Conservation (phyloP, 495 filamentous ascomycete genomes). For the Lophiotrema nucula region DNA sequence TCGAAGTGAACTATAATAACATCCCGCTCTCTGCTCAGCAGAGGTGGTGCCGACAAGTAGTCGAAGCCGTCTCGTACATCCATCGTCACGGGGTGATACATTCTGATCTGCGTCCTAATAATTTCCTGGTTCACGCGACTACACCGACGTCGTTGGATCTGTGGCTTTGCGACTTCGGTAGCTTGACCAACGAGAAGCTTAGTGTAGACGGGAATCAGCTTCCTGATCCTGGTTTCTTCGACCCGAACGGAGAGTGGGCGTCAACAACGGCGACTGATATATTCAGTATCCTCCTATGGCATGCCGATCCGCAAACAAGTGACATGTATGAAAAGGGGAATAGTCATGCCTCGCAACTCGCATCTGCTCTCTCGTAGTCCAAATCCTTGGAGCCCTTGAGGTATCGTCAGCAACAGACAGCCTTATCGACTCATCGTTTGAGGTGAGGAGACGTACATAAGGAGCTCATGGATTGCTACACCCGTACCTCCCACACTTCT, state of each 20-base stretch:
- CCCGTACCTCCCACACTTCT: no score
- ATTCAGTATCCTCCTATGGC: slow-evolving; percentile 12
- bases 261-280: slow-evolving; percentile 12
- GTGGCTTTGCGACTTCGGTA: slow-evolving; percentile 8
- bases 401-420: no score
- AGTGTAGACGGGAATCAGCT: slow-evolving; percentile 8
- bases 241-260: slow-evolving; percentile 9
- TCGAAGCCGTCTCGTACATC: slow-evolving; percentile 6
- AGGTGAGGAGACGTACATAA: no score
- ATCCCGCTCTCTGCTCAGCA: slow-evolving; percentile 9
- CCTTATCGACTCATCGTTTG: no score
- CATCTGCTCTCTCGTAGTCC: no score
- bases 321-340: no score
- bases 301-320: no score
- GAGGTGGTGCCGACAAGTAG: slow-evolving; percentile 14
- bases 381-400: no score
- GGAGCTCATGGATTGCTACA: no score
- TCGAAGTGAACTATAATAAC: slow-evolving; percentile 14
- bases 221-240: slow-evolving; percentile 15
- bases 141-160: slow-evolving; percentile 14
- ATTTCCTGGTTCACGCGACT: slow-evolving; percentile 12
- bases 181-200: slow-evolving; percentile 7
- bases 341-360: no score
- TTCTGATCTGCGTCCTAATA: slow-evolving; percentile 16
- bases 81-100: slow-evolving; percentile 2